A percentile compares a stretch with the other conserved stretches of the same genome.
phyloP scores from a whole-genome alignment of 306 rosid species.

The Neltuma alba region DNA sequence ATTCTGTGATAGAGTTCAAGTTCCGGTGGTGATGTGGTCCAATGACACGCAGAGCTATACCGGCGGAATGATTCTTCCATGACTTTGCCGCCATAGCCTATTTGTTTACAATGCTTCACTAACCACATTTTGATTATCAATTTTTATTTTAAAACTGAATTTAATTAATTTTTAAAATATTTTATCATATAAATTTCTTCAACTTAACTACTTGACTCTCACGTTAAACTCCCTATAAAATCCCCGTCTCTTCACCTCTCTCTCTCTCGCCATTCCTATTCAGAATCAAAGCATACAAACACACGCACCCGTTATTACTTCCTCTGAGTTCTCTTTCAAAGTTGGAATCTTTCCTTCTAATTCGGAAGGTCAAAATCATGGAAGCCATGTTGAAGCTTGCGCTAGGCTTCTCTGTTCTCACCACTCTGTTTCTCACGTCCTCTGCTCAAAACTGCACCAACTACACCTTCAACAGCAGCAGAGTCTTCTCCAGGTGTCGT shows the following conservation, averaged over 20 bases:
- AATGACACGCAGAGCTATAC: background rate
- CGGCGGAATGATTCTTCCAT: background rate
- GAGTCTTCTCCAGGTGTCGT: conserved; percentile 37
- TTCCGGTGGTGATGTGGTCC: background rate
- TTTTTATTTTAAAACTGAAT: too few species aligned
- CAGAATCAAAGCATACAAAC: background rate
- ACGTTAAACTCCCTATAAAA: background rate
- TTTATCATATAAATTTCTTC: background rate
- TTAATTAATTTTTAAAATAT: too few species aligned
- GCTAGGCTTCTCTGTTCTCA: conserved; percentile 34
- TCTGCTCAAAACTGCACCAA: conserved; percentile 52
- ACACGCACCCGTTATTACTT: background rate
- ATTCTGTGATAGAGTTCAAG: background rate
- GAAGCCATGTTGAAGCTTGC: conserved; percentile 27
- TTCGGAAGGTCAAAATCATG: background rate
- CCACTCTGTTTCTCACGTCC: conserved; percentile 36
- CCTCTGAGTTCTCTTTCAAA: background rate
- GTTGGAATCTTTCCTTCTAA: background rate
- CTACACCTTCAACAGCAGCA: conserved; percentile 42
- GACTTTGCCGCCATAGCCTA: background rate
- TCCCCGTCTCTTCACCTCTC: background rate
- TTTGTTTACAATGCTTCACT: too few species aligned
- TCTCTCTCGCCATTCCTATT: background rate
- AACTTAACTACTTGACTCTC: background rate
- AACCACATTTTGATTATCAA: too few species aligned